Evolutionary conservation across 306 rosid genomes (phyloP).

Genomic region (Coriaria nepalensis): DNA sequence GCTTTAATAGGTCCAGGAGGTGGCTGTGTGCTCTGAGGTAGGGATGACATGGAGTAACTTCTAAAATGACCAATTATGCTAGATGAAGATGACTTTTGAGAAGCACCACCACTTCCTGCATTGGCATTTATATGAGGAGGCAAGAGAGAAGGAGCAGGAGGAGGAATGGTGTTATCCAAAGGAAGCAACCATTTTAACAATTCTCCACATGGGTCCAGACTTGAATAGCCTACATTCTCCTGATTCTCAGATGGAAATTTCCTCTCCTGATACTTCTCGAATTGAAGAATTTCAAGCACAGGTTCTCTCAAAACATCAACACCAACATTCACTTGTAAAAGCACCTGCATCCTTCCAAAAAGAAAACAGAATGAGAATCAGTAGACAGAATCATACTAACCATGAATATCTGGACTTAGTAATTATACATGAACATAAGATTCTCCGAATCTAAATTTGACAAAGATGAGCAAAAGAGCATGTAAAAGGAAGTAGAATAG

Average conservation of each 20-base stretch:
- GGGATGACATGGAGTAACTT: constrained; percentile 94
- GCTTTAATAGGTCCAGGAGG: constrained; percentile 49
- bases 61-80: constrained; percentile 64
- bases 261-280: constrained; percentile 57
- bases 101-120: constrained; percentile 39
- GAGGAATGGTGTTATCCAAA: constrained; percentile 50
- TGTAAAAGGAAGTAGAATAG: too few species aligned
- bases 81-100: constrained; percentile 50
- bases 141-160: constrained; percentile 38
- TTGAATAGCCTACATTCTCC: constrained; percentile 24
- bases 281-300: constrained; percentile 86
- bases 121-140: constrained; percentile 39
- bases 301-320: constrained; percentile 62
- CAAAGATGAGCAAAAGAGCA: too few species aligned
- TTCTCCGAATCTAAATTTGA: constrained; percentile 12
- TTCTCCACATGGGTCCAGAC: constrained; percentile 63
- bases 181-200: constrained; percentile 88
- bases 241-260: constrained; percentile 23
- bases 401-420: constrained; percentile 6
- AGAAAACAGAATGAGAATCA: constrained; percentile 43
- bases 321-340: constrained; percentile 74
- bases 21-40: constrained; percentile 48
- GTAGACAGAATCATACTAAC: constrained; percentile 17
- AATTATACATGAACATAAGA: constrained; percentile 10
- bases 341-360: constrained; percentile 94